Evolutionary conservation across 31 red algal genomes (phyloP), one percentile per base, ranked within the genome.

Genomic region (Endocladia muricata): DNA sequence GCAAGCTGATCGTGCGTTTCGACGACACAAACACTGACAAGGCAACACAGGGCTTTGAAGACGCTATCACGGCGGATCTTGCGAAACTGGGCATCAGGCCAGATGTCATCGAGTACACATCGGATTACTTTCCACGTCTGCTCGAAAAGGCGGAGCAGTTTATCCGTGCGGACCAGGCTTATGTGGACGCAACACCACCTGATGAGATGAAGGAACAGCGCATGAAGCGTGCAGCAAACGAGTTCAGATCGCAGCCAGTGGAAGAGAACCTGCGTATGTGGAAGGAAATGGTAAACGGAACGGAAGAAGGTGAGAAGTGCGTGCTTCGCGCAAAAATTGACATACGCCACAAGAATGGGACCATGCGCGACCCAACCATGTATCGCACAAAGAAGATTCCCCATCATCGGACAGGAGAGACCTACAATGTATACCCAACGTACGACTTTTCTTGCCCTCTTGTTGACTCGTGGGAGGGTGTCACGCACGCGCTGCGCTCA

Each of bases 361-460:
- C 89, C 22, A 42, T 99, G 49, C 86, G 97, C 3, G 97, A 99
- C 42, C 97, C 97, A 31, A 93, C 92, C 17, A 91, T 99, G 83
- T 96, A 96, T 55, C 90, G 97, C 21, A 78, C 58, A 41, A 90
- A 81, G 63, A 82, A 82, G 56, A 59, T 85, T 21, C 74, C 73
- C 19, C 89, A 93, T 62, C 91, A 94, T 51, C 82, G 91, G 7
- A 93, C 91, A 6, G 97, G 97, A 9, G 51, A 31, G 13, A 78
- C 61, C 73, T 99, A 94, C 70, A 93, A 81, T 62, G 81, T 96
- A n/a, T 99, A 99, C 74, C 97, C 97, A 44, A 96, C 88, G 3
- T 99, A 99, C 78, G 97, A 99, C 49, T 99, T 99, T 86, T 87
- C 93, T 17, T 96, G 93, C 42, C 97, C 97, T 22, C 86, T 99